Evolutionary conservation across 179 eudicot species (phyloP).

Genomic region (Silene noctiflora): DNA sequence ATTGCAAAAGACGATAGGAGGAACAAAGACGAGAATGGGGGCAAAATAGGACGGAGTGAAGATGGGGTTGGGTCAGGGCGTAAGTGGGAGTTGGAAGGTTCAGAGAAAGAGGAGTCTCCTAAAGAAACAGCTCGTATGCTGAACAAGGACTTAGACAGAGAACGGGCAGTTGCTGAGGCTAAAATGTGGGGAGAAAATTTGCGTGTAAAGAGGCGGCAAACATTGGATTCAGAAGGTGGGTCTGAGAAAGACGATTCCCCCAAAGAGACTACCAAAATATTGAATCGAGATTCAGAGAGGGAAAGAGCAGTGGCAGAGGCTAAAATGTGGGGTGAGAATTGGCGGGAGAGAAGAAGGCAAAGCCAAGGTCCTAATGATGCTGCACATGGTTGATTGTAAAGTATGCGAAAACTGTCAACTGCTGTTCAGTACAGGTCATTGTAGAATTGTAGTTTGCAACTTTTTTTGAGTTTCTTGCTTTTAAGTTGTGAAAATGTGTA

Average conservation of each 20-base stretch:
- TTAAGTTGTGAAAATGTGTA: constrained; percentile 19
- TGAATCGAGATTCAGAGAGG: constrained; percentile 55
- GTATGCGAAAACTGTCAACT: not conserved
- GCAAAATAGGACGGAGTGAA: constrained; percentile 53
- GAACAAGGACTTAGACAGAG: constrained; percentile 59
- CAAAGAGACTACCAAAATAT: constrained; percentile 50
- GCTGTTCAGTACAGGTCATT: constrained; percentile 5
- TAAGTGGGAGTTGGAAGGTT: constrained; percentile 72
- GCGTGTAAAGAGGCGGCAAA: constrained; percentile 55
- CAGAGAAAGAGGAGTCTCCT: constrained; percentile 78
- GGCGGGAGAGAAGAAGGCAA: constrained; percentile 57
- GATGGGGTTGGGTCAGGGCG: constrained; percentile 61
- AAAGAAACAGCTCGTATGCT: constrained; percentile 54
- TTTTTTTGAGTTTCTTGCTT: not conserved
- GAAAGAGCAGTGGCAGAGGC: constrained; percentile 93
- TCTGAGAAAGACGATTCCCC: constrained; percentile 82
- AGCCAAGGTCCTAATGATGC: constrained; percentile 48
- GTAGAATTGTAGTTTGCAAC: constrained; percentile 9
- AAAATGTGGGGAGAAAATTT: constrained; percentile 89
- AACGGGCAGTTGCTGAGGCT: constrained; percentile 88
- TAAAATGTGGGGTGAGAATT: constrained; percentile 87
- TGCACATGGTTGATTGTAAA: constrained; percentile 25
- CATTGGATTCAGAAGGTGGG: constrained; percentile 69
- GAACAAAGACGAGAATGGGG: constrained; percentile 44
- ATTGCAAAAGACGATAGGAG: constrained; percentile 35